A percentile compares a stretch with the other conserved stretches of the same genome.
Conservation (phyloP, 768 basidiomycete genomes). For the Xerocomellus intermedius region DNA sequence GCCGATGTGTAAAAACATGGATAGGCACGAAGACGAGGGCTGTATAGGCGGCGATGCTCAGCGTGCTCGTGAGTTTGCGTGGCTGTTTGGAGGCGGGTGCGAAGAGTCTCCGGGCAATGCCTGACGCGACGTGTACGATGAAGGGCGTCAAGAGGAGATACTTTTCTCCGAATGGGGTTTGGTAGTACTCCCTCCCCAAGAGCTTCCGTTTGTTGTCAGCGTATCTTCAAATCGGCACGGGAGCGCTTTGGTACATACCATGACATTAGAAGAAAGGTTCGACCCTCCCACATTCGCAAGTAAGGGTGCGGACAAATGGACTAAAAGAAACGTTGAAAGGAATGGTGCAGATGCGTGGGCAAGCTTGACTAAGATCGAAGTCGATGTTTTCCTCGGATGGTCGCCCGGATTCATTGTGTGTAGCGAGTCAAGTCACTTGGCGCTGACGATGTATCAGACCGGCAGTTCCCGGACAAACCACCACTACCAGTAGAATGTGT, state of each 20-base stretch:
- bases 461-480: no score
- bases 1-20: slow-evolving; percentile 69
- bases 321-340: slow-evolving; percentile 65
- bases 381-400: background rate
- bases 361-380: slow-evolving; percentile 48
- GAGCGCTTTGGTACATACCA: slow-evolving; percentile 48
- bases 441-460: no score
- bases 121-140: slow-evolving; percentile 59
- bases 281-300: slow-evolving; percentile 73
- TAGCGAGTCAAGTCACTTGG: no score
- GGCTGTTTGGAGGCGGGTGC: slow-evolving; percentile 34
- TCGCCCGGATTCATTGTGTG: slow-evolving; percentile 4
- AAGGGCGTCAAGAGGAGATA: slow-evolving; percentile 68
- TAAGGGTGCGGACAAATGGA: slow-evolving; percentile 78
- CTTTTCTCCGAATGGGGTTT: slow-evolving; percentile 65
- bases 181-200: slow-evolving; percentile 84
- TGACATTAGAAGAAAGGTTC: slow-evolving; percentile 61
- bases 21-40: slow-evolving; percentile 59
- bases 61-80: slow-evolving; percentile 38
- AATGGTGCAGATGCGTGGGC: slow-evolving; percentile 75
- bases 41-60: slow-evolving; percentile 66
- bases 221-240: background rate
- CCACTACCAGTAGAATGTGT: no score
- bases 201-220: slow-evolving; percentile 43
- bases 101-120: slow-evolving; percentile 57